These are phyloP conservation scores for Clitoria ternatea DNA, from an alignment of 306 rosid species.

Conservation along the genomic window DNA sequence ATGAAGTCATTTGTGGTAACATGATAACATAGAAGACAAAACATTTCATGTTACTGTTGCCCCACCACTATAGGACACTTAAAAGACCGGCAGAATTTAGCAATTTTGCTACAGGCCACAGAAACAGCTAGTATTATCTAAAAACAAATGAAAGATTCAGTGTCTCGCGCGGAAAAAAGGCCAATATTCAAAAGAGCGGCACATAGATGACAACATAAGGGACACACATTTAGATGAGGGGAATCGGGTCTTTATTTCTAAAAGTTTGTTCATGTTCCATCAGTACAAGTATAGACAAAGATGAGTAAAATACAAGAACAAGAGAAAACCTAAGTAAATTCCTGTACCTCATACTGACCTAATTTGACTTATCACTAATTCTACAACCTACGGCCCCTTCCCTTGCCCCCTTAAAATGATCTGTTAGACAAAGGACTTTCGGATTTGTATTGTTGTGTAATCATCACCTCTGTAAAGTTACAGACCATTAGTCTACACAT, in stretches of 20 bases:
- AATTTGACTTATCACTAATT: slow-evolving; percentile 46
- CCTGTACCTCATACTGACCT: slow-evolving; percentile 76
- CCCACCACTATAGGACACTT: slow-evolving; percentile 46
- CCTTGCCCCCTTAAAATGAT: slow-evolving; percentile 55
- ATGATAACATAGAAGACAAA: slow-evolving; percentile 35
- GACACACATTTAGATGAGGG: slow-evolving; percentile 33
- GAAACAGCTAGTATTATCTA: slow-evolving; percentile 30
- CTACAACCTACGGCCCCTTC: slow-evolving; percentile 41
- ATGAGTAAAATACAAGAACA: slow-evolving; percentile 57
- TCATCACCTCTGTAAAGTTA: slow-evolving; percentile 70
- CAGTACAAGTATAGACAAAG: slow-evolving; percentile 84
- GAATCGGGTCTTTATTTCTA: slow-evolving; percentile 62
- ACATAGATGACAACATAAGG: slow-evolving; percentile 25
- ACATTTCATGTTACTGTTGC: slow-evolving; percentile 25
- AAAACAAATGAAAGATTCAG: slow-evolving; percentile 36
- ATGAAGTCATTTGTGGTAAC: neutral
- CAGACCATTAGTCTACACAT: slow-evolving; percentile 85
- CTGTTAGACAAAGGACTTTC: slow-evolving; percentile 83
- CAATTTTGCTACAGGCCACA: slow-evolving; percentile 19
- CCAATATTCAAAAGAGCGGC: slow-evolving; percentile 22
- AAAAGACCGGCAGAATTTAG: slow-evolving; percentile 26
- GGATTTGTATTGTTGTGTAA: slow-evolving; percentile 69
- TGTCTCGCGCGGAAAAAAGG: slow-evolving; percentile 24
- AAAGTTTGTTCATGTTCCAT: slow-evolving; percentile 57
- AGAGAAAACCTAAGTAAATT: slow-evolving; percentile 43